Percentiles rank a stretch among this genome's conserved stretches.
phyloP scores from a whole-genome alignment of 2,329 filamentous ascomycete genomes.

The Dothideomycetes sp. region DNA sequence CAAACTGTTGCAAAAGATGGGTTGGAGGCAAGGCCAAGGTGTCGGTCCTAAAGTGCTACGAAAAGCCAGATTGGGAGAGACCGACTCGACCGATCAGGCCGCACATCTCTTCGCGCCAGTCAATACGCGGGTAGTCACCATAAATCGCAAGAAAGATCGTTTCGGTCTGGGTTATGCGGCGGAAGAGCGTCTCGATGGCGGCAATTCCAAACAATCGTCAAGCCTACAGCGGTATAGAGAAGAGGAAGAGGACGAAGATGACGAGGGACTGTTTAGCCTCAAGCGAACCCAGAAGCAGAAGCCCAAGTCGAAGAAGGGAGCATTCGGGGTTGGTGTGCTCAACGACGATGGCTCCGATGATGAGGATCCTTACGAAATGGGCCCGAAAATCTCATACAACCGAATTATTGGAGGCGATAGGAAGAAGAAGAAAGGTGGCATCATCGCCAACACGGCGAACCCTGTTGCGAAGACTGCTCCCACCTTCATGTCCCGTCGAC shows the following conservation, averaged over 20 bases:
- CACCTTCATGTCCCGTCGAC: conserved; percentile 63
- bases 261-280: conserved; percentile 21
- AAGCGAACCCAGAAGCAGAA: conserved; percentile 25
- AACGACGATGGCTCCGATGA: conserved; percentile 94
- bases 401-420: conserved; percentile 71
- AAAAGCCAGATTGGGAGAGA: conserved; percentile 52
- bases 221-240: conserved; percentile 6
- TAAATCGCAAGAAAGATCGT: conserved; percentile 54
- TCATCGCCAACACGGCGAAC: conserved; percentile 15
- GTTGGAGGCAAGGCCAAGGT: conserved; percentile 89
- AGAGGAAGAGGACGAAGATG: conserved; percentile 20
- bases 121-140: conserved; percentile 58
- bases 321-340: conserved; percentile 77
- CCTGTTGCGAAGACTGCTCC: conserved; percentile 35
- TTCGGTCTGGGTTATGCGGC: conserved; percentile 60
- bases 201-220: not conserved
- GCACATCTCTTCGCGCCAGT: conserved; percentile 74
- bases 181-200: conserved; percentile 38
- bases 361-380: conserved; percentile 86
- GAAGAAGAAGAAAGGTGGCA: conserved; percentile 51
- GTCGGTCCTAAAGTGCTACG: conserved; percentile 78
- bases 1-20: conserved; percentile 81
- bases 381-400: conserved; percentile 82
- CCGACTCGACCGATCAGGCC: conserved; percentile 19
- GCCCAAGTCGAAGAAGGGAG: conserved; percentile 49